Percentiles rank a stretch among this genome's conserved stretches.
phyloP scores from a whole-genome alignment of 805 yeast species.

The Torulaspora franciscae region DNA sequence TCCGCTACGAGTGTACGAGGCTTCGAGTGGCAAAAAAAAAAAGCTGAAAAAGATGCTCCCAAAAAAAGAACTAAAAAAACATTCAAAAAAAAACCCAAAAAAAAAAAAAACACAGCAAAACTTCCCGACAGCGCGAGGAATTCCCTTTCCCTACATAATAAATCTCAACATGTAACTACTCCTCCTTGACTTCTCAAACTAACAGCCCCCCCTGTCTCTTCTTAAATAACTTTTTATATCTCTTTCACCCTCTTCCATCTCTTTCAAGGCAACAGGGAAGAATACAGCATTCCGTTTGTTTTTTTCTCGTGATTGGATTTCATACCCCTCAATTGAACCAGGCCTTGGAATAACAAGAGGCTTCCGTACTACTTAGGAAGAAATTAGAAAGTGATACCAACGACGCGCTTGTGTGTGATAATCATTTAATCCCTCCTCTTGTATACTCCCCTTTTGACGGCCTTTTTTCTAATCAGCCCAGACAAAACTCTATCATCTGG shows the following conservation, averaged over 20 bases:
- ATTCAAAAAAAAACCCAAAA: not conserved
- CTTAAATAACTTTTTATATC: not conserved
- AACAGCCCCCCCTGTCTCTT: not conserved
- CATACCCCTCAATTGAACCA: not conserved
- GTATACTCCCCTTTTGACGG: not conserved
- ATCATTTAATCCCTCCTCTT: slow-evolving; percentile 1
- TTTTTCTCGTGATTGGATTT: too few relatives aligned
- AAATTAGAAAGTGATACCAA: not conserved
- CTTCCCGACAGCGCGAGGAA: not conserved
- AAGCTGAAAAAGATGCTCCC: not conserved
- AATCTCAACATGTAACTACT: not conserved
- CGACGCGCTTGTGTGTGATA: not conserved
- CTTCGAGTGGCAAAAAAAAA: slow-evolving; percentile 6
- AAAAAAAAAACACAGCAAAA: slow-evolving; percentile 9
- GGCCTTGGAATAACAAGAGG: not conserved
- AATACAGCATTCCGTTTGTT: too few relatives aligned
- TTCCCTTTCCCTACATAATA: not conserved
- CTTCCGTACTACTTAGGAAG: not conserved
- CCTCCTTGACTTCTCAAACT: not conserved
- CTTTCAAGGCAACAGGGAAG: not conserved
- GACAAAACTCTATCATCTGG: slow-evolving; percentile 1
- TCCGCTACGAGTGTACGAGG: not conserved
- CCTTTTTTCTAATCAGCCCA: not conserved
- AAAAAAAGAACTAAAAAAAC: slow-evolving; percentile 6
- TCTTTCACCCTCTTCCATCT: not conserved